These are phyloP conservation scores for Ceriops tagal DNA, from an alignment of 345 rosid species.

Conservation along the genomic window DNA sequence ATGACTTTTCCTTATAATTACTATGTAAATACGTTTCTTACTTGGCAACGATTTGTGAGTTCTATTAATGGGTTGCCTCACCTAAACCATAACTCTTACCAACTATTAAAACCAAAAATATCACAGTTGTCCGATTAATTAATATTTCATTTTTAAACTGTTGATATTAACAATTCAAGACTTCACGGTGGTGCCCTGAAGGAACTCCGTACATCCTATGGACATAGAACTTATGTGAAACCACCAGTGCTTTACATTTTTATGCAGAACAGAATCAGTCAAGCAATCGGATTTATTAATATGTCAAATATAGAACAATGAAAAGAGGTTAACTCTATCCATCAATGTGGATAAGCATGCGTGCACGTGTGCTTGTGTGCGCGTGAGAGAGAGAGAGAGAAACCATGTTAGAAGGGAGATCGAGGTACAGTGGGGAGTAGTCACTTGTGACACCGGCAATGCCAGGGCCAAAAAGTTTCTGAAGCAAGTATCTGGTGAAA, in stretches of 20 bases:
- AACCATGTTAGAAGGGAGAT: slow-evolving; percentile 92
- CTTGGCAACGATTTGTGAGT: no score
- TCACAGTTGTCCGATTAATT: background rate
- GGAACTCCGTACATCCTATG: no score
- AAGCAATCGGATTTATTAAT: background rate
- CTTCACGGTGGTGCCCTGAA: no score
- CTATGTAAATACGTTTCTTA: no score
- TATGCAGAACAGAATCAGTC: background rate
- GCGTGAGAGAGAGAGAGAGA: slow-evolving; percentile 8
- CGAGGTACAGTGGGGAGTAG: slow-evolving; percentile 55
- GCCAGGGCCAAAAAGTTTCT: slow-evolving; percentile 73
- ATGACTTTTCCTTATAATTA: no score
- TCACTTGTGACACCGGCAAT: slow-evolving; percentile 60
- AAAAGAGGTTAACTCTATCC: no score
- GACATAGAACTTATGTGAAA: no score
- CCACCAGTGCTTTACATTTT: background rate
- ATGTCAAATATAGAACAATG: background rate
- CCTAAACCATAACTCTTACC: background rate
- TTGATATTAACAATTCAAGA: background rate
- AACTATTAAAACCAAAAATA: background rate
- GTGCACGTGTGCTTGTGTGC: background rate
- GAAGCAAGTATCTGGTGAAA: slow-evolving; percentile 65
- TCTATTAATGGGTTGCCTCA: background rate
- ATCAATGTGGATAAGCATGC: background rate
- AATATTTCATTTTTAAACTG: background rate